A percentile compares a stretch with the other conserved stretches of the same genome.
These are phyloP conservation scores for Aspergillus amoenus DNA, from an alignment of 2,329 filamentous ascomycete species.

Conservation along the genomic window DNA sequence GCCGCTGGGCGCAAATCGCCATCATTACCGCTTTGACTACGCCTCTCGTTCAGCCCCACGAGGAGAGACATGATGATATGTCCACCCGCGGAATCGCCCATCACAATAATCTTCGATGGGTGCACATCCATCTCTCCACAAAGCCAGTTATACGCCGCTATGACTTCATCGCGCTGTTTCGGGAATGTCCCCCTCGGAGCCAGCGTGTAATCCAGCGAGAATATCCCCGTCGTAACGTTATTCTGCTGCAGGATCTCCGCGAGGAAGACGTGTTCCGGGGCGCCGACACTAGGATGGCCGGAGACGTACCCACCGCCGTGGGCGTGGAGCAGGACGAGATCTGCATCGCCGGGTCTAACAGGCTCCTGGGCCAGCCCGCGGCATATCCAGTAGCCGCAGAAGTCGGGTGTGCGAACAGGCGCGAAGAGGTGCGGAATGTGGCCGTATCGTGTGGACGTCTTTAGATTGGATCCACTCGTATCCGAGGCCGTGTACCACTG, in stretches of 20 bases:
- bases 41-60: conserved; percentile 1
- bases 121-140: conserved; percentile 3
- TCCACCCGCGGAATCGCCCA: conserved; percentile 17
- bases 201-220: conserved; percentile 76
- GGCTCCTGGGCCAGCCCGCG: conserved; percentile 8
- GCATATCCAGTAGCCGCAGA: conserved; percentile 17
- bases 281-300: conserved; percentile 16
- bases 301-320: conserved; percentile 23
- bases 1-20: neutral
- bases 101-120: conserved; percentile 8
- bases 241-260: conserved; percentile 17
- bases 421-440: conserved; percentile 15
- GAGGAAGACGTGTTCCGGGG: conserved; percentile 18
- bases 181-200: conserved; percentile 73
- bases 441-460: conserved; percentile 12
- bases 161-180: conserved; percentile 67
- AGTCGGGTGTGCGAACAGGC: neutral
- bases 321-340: conserved; percentile 20
- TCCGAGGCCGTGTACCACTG: conserved; percentile 1
- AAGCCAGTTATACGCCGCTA: conserved; percentile 62
- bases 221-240: conserved; percentile 68
- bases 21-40: neutral
- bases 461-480: conserved; percentile 3
- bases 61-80: conserved; percentile 14
- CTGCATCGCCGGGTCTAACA: conserved; percentile 12